Percentiles rank a stretch among this genome's conserved stretches.
phyloP scores from a whole-genome alignment of 805 yeast genomes.

The Ogataea pini region DNA sequence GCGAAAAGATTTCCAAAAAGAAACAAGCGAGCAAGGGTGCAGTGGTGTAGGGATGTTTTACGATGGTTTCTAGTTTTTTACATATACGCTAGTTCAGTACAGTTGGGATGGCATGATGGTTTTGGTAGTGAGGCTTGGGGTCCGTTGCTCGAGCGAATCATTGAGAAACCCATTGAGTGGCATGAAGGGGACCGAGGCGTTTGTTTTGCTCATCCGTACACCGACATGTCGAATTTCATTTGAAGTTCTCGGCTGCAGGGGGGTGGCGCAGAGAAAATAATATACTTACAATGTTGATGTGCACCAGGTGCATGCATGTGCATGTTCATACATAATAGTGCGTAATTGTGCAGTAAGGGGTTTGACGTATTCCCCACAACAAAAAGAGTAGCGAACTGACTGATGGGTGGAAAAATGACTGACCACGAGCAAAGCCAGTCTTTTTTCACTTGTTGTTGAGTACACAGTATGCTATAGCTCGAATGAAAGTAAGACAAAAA shows the following conservation, averaged over 20 bases:
- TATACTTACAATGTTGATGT: background rate
- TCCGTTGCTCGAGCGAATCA: background rate
- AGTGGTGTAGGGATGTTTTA: constrained; percentile 5
- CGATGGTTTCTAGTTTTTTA: no score
- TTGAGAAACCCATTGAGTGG: no score
- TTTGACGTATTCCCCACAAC: no score
- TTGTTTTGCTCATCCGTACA: background rate
- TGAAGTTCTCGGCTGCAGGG: constrained; percentile 3
- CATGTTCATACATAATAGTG: background rate
- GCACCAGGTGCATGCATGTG: background rate
- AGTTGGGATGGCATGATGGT: background rate
- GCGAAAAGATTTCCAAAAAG: constrained; percentile 4
- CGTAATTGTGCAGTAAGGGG: no score
- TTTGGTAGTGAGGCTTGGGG: background rate
- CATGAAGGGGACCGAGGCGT: background rate
- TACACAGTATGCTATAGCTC: no score
- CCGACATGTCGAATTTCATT: constrained; percentile 1
- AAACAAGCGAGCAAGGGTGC: constrained; percentile 3
- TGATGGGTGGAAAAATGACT: no score
- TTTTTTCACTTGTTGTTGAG: no score
- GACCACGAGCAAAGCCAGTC: no score
- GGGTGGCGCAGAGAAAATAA: background rate
- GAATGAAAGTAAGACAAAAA: no score
- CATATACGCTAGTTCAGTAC: no score
- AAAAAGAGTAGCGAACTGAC: no score